These are phyloP conservation scores for Houttuynia cordata DNA, from an alignment of 164 flowering plant species.

Conservation along the genomic window DNA sequence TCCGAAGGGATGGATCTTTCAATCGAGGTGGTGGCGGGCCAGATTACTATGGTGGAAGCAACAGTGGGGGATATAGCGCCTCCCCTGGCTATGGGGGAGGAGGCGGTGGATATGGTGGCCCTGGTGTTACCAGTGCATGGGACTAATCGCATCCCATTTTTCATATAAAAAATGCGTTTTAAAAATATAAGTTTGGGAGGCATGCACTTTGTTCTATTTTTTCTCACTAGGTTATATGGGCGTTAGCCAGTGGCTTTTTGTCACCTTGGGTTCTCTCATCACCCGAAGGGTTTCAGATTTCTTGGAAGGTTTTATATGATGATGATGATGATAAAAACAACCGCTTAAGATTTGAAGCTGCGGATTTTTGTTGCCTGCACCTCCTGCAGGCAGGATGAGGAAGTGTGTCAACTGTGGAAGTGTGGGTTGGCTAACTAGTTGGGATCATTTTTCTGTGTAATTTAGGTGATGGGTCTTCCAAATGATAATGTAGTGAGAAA, in stretches of 20 bases:
- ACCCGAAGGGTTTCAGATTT: no score
- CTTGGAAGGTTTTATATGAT: no score
- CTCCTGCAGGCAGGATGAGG: neutral
- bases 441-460: neutral
- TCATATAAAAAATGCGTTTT: slow-evolving; percentile 3
- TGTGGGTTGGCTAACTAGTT: neutral
- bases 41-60: slow-evolving; percentile 28
- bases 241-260: no score
- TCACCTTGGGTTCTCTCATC: no score
- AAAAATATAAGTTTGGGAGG: slow-evolving; percentile 11
- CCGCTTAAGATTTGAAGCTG: no score
- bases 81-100: slow-evolving; percentile 15
- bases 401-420: neutral
- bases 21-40: slow-evolving; percentile 19
- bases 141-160: slow-evolving; percentile 18
- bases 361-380: no score
- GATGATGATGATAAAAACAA: no score
- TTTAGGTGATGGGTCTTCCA: neutral
- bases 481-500: neutral
- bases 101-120: slow-evolving; percentile 7
- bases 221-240: no score
- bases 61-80: slow-evolving; percentile 22
- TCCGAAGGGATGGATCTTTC: slow-evolving; percentile 34
- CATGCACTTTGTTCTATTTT: neutral
- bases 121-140: slow-evolving; percentile 41